Base-by-base conservation (phyloP, 495 filamentous ascomycete genomes). In the Rhizodiscina lignyota region DNA sequence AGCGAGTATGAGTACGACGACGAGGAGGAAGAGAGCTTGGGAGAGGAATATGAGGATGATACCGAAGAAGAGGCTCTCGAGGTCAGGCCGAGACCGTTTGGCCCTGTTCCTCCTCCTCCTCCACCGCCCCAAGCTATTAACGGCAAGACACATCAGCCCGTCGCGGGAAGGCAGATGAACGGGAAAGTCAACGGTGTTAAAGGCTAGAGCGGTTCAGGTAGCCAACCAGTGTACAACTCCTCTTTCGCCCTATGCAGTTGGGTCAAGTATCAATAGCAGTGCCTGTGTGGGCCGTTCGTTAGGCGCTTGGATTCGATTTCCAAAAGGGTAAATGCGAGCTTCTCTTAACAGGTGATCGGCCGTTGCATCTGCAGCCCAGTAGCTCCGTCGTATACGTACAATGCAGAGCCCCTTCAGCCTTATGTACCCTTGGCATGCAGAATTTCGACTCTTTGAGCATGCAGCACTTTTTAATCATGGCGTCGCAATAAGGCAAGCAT, bases 11-110 rank as follows among this genome's bases (percentile, higher is more conserved):
- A 75, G 35, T 72, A 75, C 15, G 66, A 74, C 21, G 68, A 74
- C 12, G 65, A 79, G 41, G 78, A 81, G 38, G 76, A 83, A 32
- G 77, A 76, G 12, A 76, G 77, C 21, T 74, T 72, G 19, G 68
- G 72, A 21, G 82, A 85, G 36, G 75, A 83, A 37, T 76, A 76
- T 23, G 52, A 53, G 36, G 51, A 51, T 10, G 42, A 49, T 38
- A 58, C 48, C 1, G 54, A 56, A 39, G 53, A 56, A 23, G 53
- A 53, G 27, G 41, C 40, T 13, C 23, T 47, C 15, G 49, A 52
- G 33, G 40, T 26, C 4, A 35, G 36, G 29, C 51, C 43, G 8
- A 33, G 43, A 34, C 45, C 51, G 19, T 60, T 53, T 34, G 58
- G 58, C 5, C 59, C 59, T 3, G 46, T 51, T 15, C 57, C 55